These are phyloP conservation scores for Leccinum disarticulatum DNA, from an alignment of 768 basidiomycete species.

Conservation along the genomic window DNA sequence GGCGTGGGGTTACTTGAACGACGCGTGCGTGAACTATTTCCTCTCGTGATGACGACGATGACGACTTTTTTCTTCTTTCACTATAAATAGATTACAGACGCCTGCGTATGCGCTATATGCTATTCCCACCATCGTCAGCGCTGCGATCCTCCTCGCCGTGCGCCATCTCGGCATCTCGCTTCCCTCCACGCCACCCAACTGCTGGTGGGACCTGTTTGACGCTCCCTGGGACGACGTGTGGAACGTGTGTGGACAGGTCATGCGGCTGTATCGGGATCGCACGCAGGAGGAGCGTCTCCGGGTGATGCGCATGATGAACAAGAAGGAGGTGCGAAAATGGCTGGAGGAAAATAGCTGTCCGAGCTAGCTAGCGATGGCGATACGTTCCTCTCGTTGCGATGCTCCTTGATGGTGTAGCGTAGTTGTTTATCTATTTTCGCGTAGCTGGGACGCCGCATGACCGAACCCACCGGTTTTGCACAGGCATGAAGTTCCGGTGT, in stretches of 20 bases:
- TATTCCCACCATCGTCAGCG: constrained; percentile 86
- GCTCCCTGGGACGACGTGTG: constrained; percentile 87
- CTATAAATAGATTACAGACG: constrained; percentile 65
- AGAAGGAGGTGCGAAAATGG: constrained; percentile 83
- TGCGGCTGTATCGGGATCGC: constrained; percentile 72
- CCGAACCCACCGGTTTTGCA: neutral
- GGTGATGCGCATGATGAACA: constrained; percentile 58
- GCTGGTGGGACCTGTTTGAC: constrained; percentile 97
- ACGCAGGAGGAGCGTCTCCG: constrained; percentile 45
- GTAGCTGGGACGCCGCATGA: neutral
- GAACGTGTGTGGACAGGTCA: constrained; percentile 80
- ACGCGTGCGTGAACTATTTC: constrained; percentile 68
- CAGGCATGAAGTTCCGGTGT: neutral
- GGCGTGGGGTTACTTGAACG: constrained; percentile 96
- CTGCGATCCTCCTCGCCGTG: constrained; percentile 80
- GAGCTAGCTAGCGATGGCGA: constrained; percentile 9
- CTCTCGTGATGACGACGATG: neutral
- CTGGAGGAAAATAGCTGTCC: constrained; percentile 53
- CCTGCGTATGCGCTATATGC: constrained; percentile 90
- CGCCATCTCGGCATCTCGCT: constrained; percentile 73
- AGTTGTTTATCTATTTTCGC: neutral
- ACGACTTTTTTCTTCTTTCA: too few relatives aligned
- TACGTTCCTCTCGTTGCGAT: neutral
- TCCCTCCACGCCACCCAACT: constrained; percentile 64
- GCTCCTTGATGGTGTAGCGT: neutral